These are phyloP conservation scores for Aristolochia californica DNA, from an alignment of 164 flowering plant species.

Conservation along the genomic window DNA sequence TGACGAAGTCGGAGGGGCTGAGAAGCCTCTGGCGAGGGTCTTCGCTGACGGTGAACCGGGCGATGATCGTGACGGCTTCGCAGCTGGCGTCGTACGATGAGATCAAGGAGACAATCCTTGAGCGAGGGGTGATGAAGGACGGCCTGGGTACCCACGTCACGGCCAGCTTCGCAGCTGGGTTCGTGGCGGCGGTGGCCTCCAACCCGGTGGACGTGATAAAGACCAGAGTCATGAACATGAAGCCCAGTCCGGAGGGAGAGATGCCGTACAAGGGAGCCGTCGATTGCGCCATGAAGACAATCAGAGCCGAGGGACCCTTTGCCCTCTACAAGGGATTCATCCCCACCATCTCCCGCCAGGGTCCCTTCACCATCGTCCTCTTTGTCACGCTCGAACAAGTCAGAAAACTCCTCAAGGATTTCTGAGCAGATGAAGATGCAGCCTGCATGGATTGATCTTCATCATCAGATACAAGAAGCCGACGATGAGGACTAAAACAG, in stretches of 20 bases:
- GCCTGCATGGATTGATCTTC: no score
- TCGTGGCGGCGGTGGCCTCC: conserved; percentile 77
- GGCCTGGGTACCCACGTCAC: no score
- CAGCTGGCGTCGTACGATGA: conserved; percentile 88
- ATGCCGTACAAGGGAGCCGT: conserved; percentile 73
- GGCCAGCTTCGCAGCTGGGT: no score
- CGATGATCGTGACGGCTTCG: conserved; percentile 88
- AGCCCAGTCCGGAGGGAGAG: conserved; percentile 46
- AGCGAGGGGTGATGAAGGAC: no score
- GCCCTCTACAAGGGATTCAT: conserved; percentile 85
- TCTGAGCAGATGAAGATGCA: no score
- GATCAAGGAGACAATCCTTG: no score
- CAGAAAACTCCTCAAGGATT: conserved; percentile 68
- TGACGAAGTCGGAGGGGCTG: conserved; percentile 57
- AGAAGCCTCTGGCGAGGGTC: conserved; percentile 83
- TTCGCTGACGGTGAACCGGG: conserved; percentile 77
- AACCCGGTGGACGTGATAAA: conserved; percentile 88
- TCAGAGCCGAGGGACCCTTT: conserved; percentile 66
- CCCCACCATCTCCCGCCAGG: conserved; percentile 82
- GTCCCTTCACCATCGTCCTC: conserved; percentile 79
- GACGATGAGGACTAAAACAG: no score
- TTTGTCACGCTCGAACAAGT: conserved; percentile 88
- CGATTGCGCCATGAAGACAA: conserved; percentile 75
- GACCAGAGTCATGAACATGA: conserved; percentile 92
- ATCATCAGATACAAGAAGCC: no score